phyloP scores from a whole-genome alignment of 495 filamentous ascomycete species.

The Hyaloscypha variabilis region DNA sequence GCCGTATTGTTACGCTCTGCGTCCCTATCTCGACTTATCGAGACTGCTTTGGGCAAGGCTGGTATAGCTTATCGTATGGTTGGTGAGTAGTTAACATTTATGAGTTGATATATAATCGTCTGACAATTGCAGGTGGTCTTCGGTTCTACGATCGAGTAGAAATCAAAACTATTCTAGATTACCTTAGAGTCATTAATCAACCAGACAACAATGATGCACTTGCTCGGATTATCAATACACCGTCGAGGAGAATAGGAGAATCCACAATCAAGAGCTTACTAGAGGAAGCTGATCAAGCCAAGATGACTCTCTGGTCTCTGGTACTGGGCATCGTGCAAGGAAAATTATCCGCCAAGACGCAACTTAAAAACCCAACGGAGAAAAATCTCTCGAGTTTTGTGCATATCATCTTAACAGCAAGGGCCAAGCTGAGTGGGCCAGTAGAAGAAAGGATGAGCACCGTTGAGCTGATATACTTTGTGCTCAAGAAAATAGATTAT shows the following conservation, averaged over 20 bases:
- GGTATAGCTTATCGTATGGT: slow-evolving; percentile 96
- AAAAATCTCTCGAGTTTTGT: slow-evolving; percentile 64
- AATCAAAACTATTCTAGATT: slow-evolving; percentile 87
- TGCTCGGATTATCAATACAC: slow-evolving; percentile 82
- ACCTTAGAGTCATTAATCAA: slow-evolving; percentile 83
- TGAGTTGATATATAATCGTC: background rate
- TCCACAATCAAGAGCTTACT: slow-evolving; percentile 72
- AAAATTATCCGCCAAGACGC: slow-evolving; percentile 63
- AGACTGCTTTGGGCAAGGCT: slow-evolving; percentile 78
- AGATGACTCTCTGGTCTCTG: slow-evolving; percentile 74
- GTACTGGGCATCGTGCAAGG: slow-evolving; percentile 73
- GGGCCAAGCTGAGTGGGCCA: slow-evolving; percentile 58
- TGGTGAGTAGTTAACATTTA: slow-evolving; percentile 45
- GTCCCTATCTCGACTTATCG: slow-evolving; percentile 79
- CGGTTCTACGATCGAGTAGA: slow-evolving; percentile 93
- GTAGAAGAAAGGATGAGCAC: slow-evolving; percentile 51
- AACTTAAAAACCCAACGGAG: slow-evolving; percentile 67
- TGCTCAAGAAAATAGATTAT: slow-evolving; percentile 75
- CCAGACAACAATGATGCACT: slow-evolving; percentile 89
- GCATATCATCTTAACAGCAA: slow-evolving; percentile 62
- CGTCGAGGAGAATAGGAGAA: slow-evolving; percentile 80
- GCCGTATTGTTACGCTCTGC: slow-evolving; percentile 88
- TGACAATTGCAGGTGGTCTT: slow-evolving; percentile 53
- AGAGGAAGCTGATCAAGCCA: slow-evolving; percentile 71
- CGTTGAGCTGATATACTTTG: slow-evolving; percentile 69